Evolutionary conservation across 306 rosid genomes (phyloP), one percentile per base, ranked within the genome.

Genomic region (Castanospermum australe): DNA sequence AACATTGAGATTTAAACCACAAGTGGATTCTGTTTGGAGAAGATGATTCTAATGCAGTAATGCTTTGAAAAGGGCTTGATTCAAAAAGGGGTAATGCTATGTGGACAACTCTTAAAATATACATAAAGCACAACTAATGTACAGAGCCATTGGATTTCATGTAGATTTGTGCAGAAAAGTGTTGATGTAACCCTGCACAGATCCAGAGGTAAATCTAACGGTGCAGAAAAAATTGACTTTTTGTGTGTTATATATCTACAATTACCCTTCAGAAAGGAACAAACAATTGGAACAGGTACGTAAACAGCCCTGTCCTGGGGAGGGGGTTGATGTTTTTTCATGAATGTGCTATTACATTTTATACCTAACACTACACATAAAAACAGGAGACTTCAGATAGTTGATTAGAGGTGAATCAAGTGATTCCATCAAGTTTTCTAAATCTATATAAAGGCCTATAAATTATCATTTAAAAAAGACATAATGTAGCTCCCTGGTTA

Each of bases 401-500:
- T 28, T 76, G 45, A 44, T 74, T 22, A 10, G 22, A 60, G 24
- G 68, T 5, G 83, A 73, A 71, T 75, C 59, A 55, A 68, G 66
- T 5, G 7, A 67, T 57, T 38, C 78, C 39, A 39, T 73, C 48
- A 60, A 75, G 55, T 71, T 51, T 57, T 44, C 63, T 25, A 24
- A 47, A 42, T 45, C 60, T 55, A 59, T 17, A 50, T 45, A 36
- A 51, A 83, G 64, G 76, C 48, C 52, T 64, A 50, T 28, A 28
- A n/a, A 44, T 44, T 17, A 24, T 21, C 67, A 67, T 41, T 44
- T 38, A 28, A 24, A 56, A 61, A 15, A 72, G 12, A 52, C 55
- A 80, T 5, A n/a, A 2, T 56, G 24, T 38, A 56, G 67, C 75
- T 75, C 50, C 70, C 48, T 32, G 57, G 47, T 60, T 54, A 51